Evolutionary conservation across 371 early-diverging fungal genomes (phyloP).

Genomic region (Zopfochytrium polystomum): DNA sequence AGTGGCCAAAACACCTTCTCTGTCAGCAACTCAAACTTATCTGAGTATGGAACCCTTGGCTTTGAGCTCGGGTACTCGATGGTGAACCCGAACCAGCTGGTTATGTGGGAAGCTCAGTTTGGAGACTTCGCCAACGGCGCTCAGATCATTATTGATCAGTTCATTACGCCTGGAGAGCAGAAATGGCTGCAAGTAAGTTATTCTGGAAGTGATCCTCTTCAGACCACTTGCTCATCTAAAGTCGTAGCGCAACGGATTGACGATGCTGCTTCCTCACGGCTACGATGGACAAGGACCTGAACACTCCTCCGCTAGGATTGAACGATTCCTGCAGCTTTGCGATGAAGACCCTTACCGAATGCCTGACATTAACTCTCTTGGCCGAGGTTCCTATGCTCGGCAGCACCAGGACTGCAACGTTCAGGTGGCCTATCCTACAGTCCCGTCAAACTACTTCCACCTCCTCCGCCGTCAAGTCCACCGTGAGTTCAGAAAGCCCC

Average conservation of each 20-base stretch:
- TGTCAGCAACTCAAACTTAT: slow-evolving; percentile 90
- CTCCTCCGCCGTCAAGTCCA: slow-evolving; percentile 90
- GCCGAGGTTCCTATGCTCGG: slow-evolving; percentile 53
- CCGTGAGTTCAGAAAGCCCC: slow-evolving; percentile 95
- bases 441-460: slow-evolving; percentile 96
- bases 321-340: slow-evolving; percentile 91
- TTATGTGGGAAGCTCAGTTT: slow-evolving; percentile 97
- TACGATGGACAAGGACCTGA: slow-evolving; percentile 98
- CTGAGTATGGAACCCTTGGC: slow-evolving; percentile 94
- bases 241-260: slow-evolving; percentile 81
- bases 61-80: slow-evolving; percentile 95
- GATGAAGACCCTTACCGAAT: slow-evolving; percentile 88
- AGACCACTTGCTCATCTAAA: slow-evolving; percentile 5
- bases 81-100: slow-evolving; percentile 86
- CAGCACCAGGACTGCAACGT: slow-evolving; percentile 97
- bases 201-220: background rate
- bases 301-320: slow-evolving; percentile 90
- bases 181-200: slow-evolving; percentile 76
- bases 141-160: slow-evolving; percentile 96
- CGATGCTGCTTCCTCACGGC: slow-evolving; percentile 92
- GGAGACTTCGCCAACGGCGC: slow-evolving; percentile 97
- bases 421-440: slow-evolving; percentile 92
- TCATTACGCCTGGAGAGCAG: slow-evolving; percentile 91
- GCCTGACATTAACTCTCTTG: slow-evolving; percentile 73
- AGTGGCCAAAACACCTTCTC: slow-evolving; percentile 81